Evolutionary conservation across 1,284 basidiomycete species (phyloP).

Genomic region (Sanghuangporus sanghuang): DNA sequence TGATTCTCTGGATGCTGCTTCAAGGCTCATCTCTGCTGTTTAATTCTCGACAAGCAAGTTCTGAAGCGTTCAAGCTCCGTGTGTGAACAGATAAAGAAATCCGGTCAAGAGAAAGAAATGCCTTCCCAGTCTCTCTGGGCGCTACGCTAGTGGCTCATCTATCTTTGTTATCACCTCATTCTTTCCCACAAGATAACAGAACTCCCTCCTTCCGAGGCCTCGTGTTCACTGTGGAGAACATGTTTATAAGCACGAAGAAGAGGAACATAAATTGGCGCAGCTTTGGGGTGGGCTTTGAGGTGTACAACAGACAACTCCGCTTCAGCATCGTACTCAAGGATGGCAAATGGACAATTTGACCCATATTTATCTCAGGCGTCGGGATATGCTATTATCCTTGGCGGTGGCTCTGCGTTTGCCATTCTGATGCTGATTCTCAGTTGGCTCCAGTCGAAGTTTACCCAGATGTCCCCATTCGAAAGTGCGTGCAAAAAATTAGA

Average conservation of each 20-base stretch:
- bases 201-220: background rate
- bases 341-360: constrained; percentile 16
- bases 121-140: too few species aligned
- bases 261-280: background rate
- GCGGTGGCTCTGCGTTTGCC: constrained; percentile 15
- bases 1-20: too few species aligned
- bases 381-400: constrained; percentile 17
- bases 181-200: background rate
- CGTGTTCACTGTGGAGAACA: background rate
- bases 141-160: background rate
- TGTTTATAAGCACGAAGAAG: background rate
- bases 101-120: too few species aligned
- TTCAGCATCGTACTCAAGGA: background rate
- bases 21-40: too few species aligned
- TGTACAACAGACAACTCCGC: background rate
- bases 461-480: constrained; percentile 16
- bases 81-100: too few species aligned
- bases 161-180: background rate
- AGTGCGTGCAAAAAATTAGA: background rate
- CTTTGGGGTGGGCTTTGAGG: background rate
- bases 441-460: constrained; percentile 16
- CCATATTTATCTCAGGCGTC: constrained; percentile 15
- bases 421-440: constrained; percentile 15
- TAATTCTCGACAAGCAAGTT: too few species aligned
- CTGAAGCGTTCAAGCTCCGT: too few species aligned